Conservation (phyloP, 2,329 filamentous ascomycete genomes). For the Nothophoma quercina region DNA sequence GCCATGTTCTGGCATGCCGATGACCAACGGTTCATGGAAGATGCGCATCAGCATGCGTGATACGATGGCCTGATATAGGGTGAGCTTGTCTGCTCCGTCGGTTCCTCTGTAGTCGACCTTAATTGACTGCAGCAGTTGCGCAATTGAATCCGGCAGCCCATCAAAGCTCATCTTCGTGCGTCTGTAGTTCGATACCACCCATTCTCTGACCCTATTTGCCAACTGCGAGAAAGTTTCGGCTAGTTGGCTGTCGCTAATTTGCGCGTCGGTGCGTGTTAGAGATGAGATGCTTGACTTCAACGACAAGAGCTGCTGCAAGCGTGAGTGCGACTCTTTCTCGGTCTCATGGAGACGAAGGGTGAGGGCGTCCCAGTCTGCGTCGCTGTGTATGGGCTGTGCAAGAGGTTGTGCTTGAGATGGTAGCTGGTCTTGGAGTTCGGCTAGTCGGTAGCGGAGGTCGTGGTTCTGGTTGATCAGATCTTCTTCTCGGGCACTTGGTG, state of each 20-base stretch:
- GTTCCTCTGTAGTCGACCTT: conserved; percentile 23
- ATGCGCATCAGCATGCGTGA: conserved; percentile 36
- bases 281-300: conserved; percentile 77
- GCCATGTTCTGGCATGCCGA: conserved; percentile 38
- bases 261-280: conserved; percentile 67
- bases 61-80: conserved; percentile 44
- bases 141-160: conserved; percentile 26
- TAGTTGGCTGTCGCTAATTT: conserved; percentile 71
- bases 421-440: conserved; percentile 38
- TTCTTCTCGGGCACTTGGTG: conserved; percentile 11
- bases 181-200: conserved; percentile 74
- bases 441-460: conserved; percentile 32
- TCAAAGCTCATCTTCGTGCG: conserved; percentile 60
- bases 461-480: conserved; percentile 34
- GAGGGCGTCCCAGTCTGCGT: conserved; percentile 38
- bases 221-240: conserved; percentile 67
- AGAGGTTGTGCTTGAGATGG: conserved; percentile 15
- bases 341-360: conserved; percentile 39
- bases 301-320: conserved; percentile 68
- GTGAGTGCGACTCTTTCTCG: conserved; percentile 64
- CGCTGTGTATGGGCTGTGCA: conserved; percentile 10
- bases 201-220: conserved; percentile 75
- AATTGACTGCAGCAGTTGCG: conserved; percentile 25
- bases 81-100: conserved; percentile 34
- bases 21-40: conserved; percentile 33